Base-by-base conservation (phyloP, 805 yeast species). In the Saccharomycopsis babjevae region DNA sequence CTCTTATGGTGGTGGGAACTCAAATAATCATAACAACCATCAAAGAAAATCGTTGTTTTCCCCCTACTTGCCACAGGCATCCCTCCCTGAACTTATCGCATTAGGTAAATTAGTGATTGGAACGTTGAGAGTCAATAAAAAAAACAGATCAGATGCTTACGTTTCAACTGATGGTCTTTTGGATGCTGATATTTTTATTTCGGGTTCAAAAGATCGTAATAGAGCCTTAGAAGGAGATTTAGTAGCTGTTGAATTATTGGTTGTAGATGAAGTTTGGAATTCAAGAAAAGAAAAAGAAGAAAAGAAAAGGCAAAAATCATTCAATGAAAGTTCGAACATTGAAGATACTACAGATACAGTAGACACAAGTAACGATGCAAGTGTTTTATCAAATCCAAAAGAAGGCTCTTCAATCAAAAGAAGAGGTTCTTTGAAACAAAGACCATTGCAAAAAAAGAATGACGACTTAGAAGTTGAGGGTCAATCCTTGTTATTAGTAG, bases 401-500 rank as follows among this genome's bases (percentile, higher is more conserved):
- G 66, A 64, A 42, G 71, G 68, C 28, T 68, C 69, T 38, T 73
- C 73, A 28, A 71, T 74, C 50, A 63, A 65, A 32, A 85, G 99
- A 76, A 83, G 87, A 69, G 97, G 97, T 18, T 90, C 97, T 1
- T 79, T 94, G 66, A 89, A 90, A 67, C 97, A 92, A 73, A 83
- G 99, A 68, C 97, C 99, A 39, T 88, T 96, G 16, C 96, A 92
- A 79, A 94, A 94, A 80, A 94, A 94, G 74, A 92, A 91, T 69
- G 99, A 94, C 71, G 99, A 94, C 70, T 97, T 94, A 28, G 99
- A 94, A 74, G 99, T 94, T 50, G 99, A 94, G 73, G 99, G 99
- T 54, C 99, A 94, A 74, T 88, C 96, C 1, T 78, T 94, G 65
- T 76, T 94, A 55, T 77, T 94, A 59, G 94, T 88, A 16, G 99